Base-by-base conservation (phyloP, 192 early-diverging fungal genomes). In the Linnemannia hyalina region DNA sequence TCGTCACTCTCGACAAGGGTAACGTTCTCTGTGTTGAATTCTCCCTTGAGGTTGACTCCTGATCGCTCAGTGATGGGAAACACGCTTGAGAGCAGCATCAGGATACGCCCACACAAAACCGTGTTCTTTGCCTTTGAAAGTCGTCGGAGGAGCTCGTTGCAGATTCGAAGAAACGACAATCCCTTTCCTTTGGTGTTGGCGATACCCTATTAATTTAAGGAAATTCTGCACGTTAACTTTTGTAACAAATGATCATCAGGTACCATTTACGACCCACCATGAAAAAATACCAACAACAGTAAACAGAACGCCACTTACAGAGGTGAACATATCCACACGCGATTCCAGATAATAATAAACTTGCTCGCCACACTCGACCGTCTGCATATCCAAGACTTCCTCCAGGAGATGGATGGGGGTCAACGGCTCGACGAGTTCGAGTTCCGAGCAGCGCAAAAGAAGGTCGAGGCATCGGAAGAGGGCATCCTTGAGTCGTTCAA, bases 21-120 rank as follows among this genome's bases (percentile, higher is more conserved):
- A 54, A 80, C 77, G 74, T 95, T 94, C 54, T 95, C 94, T 18
- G 88, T 75, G 82, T 97, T 95, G 89, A 97, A 97, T 74, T 98
- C 95, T 65, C 98, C 98, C 9, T 93, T 90, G 55, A 97, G 82
- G 57, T 99, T 99, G 73, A 98, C 97, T 40, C 95, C 94, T 0
- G 97, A 97, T 36, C 97, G 94, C 83, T 99, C 98, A 1, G 92
- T 92, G 40, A 99, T 89, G 23, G 98, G 92, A 68, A 95, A 97
- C 23, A 94, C 93, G 74, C 93, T 96, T 18, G 97, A 94, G 4
- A 99, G 91, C 80, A 97, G 96, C 71, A 97, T 91, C 70, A 97
- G 88, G 38, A 99, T 96, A n/a, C 97, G 94, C 2, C 98, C 97
- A 75, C 94, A 95, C 76, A 95, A 94, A 46, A 92, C 93, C 26